Evolutionary conservation across 2,329 filamentous ascomycete species (phyloP), one percentile per base, ranked within the genome.

Genomic region (Emericellopsis atlantica): DNA sequence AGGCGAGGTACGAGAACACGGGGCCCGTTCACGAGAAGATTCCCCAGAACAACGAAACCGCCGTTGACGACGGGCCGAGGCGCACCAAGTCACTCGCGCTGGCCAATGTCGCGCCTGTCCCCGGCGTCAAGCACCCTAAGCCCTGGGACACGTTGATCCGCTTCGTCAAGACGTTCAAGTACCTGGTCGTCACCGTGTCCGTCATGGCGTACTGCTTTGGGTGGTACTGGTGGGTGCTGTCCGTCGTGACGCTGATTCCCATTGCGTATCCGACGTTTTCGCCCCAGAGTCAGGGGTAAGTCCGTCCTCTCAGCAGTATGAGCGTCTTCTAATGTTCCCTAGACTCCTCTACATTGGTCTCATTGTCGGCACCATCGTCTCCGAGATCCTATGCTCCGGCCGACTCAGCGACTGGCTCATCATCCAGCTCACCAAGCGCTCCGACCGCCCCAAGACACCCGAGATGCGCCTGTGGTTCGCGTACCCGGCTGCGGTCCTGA

Each of bases 201-300:
- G 59, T 74, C 4, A 44, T 67, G 8, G 60, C 62, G 8, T 77
- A 71, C 52, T 67, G 62, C 46, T 75, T 72, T 45, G 51, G 60
- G 3, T 73, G 70, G 65, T 76, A 76, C 49, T 76, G 70, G 70
- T 76, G 71, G 70, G 58, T 73, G 5, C 45, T 73, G 10, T 66
- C 65, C 0, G 60, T 74, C 16, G 67, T 74, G 41, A 73, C 70
- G 3, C 63, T 72, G 57, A 55, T 72, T 4, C 71, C 72, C 0
- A 59, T 64, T 3, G 72, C 72, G 21, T 76, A 76, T 44, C 50
- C 51, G n/a, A 46, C 56, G n/a, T 67, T 70, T 44, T 52, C 54
- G 0, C 62, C 70, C 2, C 55, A 72, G 36, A 65, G 67, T 24
- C 72, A 75, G 46, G 71, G 71, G 47, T 53, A 46, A 45, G 38